phyloP scores from a whole-genome alignment of 2,329 filamentous ascomycete species.

The Aschersonia sp. region DNA sequence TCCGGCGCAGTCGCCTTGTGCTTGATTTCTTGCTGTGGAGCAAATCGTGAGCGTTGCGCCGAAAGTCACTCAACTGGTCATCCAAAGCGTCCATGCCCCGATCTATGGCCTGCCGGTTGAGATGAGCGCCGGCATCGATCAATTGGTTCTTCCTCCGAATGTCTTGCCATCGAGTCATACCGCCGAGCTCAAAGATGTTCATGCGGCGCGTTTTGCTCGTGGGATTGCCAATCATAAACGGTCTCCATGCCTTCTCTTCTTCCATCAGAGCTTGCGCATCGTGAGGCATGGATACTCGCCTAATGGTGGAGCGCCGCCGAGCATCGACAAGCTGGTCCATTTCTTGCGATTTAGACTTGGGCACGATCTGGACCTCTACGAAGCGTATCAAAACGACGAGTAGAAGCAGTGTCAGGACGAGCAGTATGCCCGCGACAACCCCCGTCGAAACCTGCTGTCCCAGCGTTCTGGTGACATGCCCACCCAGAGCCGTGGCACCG shows the following conservation, averaged over 20 bases:
- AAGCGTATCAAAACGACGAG: conserved; percentile 49
- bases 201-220: conserved; percentile 53
- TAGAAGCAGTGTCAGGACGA: conserved; percentile 49
- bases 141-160: conserved; percentile 48
- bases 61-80: conserved; percentile 20
- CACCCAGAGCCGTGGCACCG: conserved; percentile 52
- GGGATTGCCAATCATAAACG: conserved; percentile 58
- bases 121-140: conserved; percentile 28
- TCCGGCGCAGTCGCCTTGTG: conserved; percentile 10
- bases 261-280: conserved; percentile 25
- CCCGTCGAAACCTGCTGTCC: conserved; percentile 56
- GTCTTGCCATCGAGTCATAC: conserved; percentile 57
- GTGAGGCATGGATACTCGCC: conserved; percentile 26
- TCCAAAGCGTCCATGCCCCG: conserved; percentile 22
- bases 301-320: conserved; percentile 31
- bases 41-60: conserved; percentile 17
- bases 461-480: conserved; percentile 48
- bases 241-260: conserved; percentile 49
- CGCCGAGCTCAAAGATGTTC: conserved; percentile 57
- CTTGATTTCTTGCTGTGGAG: conserved; percentile 12
- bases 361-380: conserved; percentile 54
- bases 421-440: conserved; percentile 51
- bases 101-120: conserved; percentile 20
- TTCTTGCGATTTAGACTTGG: conserved; percentile 38
- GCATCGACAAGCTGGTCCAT: conserved; percentile 38